phyloP scores from a whole-genome alignment of 805 yeast species.

The Nakazawaea siamensis region DNA sequence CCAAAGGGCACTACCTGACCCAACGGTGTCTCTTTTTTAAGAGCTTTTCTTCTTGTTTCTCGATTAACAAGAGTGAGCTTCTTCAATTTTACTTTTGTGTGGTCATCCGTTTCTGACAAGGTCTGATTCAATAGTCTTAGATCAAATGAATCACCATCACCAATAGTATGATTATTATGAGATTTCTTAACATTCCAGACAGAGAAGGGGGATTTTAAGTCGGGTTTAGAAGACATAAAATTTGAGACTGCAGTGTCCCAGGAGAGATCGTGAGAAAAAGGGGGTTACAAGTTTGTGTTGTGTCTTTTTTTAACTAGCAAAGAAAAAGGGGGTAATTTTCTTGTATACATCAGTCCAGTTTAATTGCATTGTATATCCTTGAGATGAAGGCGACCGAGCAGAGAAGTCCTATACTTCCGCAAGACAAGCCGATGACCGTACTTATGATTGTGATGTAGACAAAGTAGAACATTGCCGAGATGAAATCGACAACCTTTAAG shows the following conservation, averaged over 20 bases:
- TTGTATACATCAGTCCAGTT: constrained; percentile 33
- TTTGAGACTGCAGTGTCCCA: background rate
- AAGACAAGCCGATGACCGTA: constrained; percentile 53
- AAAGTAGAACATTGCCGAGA: constrained; percentile 60
- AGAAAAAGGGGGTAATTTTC: background rate
- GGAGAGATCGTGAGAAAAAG: background rate
- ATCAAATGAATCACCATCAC: constrained; percentile 2
- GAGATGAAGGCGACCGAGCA: constrained; percentile 61
- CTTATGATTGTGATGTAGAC: constrained; percentile 64
- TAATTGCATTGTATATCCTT: constrained; percentile 50
- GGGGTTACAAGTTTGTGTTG: background rate
- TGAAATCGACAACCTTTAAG: constrained; percentile 56
- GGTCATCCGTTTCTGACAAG: no score
- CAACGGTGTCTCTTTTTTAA: no score
- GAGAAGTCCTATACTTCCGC: constrained; percentile 69
- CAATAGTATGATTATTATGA: constrained; percentile 3
- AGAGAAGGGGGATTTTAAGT: no score
- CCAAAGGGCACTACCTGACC: no score
- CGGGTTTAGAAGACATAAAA: constrained; percentile 1
- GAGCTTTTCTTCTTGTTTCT: no score
- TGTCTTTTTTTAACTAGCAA: background rate
- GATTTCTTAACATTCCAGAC: constrained; percentile 7
- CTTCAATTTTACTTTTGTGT: no score
- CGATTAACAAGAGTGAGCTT: no score
- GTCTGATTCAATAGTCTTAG: background rate